Conservation (phyloP, 176 grass and related monocot genomes). For the Triticum dicoccoides region DNA sequence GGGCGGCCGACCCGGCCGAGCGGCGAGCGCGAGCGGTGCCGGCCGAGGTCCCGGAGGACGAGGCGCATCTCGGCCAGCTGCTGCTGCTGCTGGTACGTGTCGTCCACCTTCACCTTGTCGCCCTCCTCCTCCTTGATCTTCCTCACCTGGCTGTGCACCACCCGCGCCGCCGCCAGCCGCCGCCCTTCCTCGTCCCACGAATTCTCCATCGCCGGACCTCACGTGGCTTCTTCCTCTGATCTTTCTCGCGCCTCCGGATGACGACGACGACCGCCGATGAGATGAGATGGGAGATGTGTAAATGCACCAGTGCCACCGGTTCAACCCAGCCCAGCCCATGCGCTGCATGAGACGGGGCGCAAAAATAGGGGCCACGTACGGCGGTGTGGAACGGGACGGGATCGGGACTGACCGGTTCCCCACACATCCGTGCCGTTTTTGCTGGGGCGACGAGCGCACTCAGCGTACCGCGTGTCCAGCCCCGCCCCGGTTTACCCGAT, state of each 20-base stretch:
- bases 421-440: background rate
- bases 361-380: slow-evolving; percentile 26
- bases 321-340: background rate
- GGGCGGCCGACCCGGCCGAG: slow-evolving; percentile 39
- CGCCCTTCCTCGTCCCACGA: background rate
- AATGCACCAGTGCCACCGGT: background rate
- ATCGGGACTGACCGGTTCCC: slow-evolving; percentile 5
- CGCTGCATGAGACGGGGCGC: background rate
- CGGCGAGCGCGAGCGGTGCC: slow-evolving; percentile 49
- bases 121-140: slow-evolving; percentile 68
- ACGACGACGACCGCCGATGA: background rate
- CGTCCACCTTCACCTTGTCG: slow-evolving; percentile 44
- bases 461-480: slow-evolving; percentile 20
- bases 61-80: slow-evolving; percentile 38
- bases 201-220: slow-evolving; percentile 34
- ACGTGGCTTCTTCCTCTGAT: background rate
- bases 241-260: background rate
- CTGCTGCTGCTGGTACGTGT: slow-evolving; percentile 45
- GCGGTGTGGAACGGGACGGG: background rate
- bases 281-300: background rate
- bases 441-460: background rate
- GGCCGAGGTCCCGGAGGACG: slow-evolving; percentile 24
- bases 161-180: background rate
- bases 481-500: slow-evolving; percentile 26
- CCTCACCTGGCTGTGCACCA: slow-evolving; percentile 65